Evolutionary conservation across 208 protist species (phyloP).

Genomic region (Acanthamoeba royreba): DNA sequence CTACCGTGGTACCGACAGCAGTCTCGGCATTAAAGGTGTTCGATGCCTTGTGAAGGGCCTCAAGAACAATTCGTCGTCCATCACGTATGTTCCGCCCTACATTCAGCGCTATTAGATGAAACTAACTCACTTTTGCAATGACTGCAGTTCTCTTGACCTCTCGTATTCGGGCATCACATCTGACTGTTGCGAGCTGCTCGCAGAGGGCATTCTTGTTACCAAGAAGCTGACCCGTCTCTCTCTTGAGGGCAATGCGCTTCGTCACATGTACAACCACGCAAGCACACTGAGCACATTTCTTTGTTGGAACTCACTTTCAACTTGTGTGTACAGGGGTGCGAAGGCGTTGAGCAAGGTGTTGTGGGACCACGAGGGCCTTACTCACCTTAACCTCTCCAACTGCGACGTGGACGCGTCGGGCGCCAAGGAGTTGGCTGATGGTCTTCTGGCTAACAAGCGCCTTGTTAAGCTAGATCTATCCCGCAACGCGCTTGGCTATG

Average conservation of each 20-base stretch:
- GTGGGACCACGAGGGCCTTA: constrained; percentile 27
- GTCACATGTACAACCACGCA: background rate
- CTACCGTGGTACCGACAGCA: background rate
- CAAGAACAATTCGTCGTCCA: background rate
- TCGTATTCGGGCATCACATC: background rate
- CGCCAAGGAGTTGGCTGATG: constrained; percentile 35
- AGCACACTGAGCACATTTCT: too few relatives aligned
- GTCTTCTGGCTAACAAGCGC: constrained; percentile 32
- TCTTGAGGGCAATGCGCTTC: constrained; percentile 21
- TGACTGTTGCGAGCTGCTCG: background rate
- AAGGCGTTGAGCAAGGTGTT: background rate
- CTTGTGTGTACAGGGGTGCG: background rate
- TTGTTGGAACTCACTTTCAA: background rate
- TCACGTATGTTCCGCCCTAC: background rate
- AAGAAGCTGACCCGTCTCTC: background rate
- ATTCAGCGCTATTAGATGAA: too few relatives aligned
- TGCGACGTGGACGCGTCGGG: background rate
- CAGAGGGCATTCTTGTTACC: background rate
- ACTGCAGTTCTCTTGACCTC: background rate
- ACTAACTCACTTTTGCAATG: background rate
- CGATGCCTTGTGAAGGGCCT: constrained; percentile 29
- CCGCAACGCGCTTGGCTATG: background rate
- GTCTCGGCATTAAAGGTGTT: background rate
- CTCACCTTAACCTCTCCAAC: background rate
- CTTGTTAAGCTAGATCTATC: background rate